Base-by-base conservation (phyloP, 352 stramenopile genomes). In the Phytopythium cucurbitacearum region DNA sequence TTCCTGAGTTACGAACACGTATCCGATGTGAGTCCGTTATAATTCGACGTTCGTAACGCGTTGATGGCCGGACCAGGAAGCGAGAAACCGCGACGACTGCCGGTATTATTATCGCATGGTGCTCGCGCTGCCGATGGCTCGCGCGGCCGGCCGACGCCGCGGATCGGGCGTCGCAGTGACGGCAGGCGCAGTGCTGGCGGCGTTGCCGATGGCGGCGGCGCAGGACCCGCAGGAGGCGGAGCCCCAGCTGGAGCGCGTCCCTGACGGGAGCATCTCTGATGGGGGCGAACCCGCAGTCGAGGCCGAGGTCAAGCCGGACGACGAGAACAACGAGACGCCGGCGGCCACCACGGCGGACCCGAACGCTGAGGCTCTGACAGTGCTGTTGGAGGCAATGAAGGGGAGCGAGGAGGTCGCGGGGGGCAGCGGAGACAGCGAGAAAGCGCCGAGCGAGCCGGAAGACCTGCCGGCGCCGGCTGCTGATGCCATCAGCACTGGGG, bases 151-250 rank as follows among this genome's bases (percentile, higher is more conserved):
- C 12, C 8, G 12, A 15, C 40, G 40, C 12, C n/a, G 40, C n/a
- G 12, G 12, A 15, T 15, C 40, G 5, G 40, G 40, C 40, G 40
- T 15, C 12, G 40, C 40, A 15, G 40, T 12, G 39, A 38, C 32
- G 48, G 53, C 32, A 44, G 46, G 34, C 56, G 16, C 44, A 48
- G 40, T 15, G 9, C 7, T 40, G 9, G n/a, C 11, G 35, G 43
- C 28, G 11, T 32, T 62, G 33, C 40, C 50, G 34, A 44, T 52
- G 40, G 35, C 40, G 33, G 53, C 46, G 60, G 40, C 38, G 53
- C 44, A 48, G 36, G 64, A 55, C 37, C 38, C 40, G 4, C 40
- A 44, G 9, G 7, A 35, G 0, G 40, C 34, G 35, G 49, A 32
- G 3, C 21, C 40, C 21, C 21, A 28, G 21, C 21, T 2, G 21